Conservation (phyloP, 2,329 filamentous ascomycete species). For the Hortaea sp. region DNA sequence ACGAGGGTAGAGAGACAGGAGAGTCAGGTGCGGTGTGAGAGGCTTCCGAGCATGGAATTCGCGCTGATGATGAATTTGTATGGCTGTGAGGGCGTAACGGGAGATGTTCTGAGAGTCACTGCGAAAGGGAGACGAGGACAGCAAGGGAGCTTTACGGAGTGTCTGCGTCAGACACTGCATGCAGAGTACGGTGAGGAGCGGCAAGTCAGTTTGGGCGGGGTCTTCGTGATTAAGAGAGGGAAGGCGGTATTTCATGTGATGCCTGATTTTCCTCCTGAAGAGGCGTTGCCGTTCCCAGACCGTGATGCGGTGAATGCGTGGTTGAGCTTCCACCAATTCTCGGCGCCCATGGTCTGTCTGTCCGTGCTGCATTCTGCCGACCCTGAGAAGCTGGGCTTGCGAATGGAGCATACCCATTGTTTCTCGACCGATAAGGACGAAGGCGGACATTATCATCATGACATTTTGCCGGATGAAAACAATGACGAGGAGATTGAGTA, state of each 20-base stretch:
- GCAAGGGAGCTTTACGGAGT: conserved; percentile 20
- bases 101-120: conserved; percentile 19
- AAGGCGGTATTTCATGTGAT: conserved; percentile 21
- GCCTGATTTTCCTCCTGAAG: conserved; percentile 20
- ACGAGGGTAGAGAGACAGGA: conserved; percentile 32
- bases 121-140: conserved; percentile 14
- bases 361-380: conserved; percentile 21
- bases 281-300: conserved; percentile 14
- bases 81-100: conserved; percentile 15
- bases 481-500: conserved; percentile 20
- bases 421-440: conserved; percentile 15
- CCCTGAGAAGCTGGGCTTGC: conserved; percentile 17
- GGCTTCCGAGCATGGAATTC: conserved; percentile 16
- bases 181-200: conserved; percentile 13
- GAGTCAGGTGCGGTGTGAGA: conserved; percentile 14
- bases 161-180: conserved; percentile 14
- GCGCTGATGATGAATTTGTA: conserved; percentile 24
- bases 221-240: conserved; percentile 19
- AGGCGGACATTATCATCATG: conserved; percentile 24
- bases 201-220: conserved; percentile 18
- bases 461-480: conserved; percentile 7
- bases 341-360: conserved; percentile 21
- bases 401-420: conserved; percentile 25
- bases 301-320: conserved; percentile 19
- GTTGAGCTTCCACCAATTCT: conserved; percentile 21